These are phyloP conservation scores for Coemansia asiatica DNA, from an alignment of 192 early-diverging fungal genomes.

Conservation along the genomic window DNA sequence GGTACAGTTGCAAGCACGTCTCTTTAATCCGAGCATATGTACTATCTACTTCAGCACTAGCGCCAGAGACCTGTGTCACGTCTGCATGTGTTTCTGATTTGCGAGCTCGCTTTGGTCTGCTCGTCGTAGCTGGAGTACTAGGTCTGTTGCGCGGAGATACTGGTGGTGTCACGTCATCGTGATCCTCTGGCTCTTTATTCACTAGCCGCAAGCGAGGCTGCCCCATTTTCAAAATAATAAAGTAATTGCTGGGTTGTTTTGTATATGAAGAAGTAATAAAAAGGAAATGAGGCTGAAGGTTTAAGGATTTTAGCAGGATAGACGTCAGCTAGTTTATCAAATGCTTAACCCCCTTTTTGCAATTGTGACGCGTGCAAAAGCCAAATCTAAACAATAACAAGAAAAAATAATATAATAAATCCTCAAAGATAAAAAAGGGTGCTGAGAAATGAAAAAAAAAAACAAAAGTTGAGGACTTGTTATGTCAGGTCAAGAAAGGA, in stretches of 20 bases:
- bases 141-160: conserved; percentile 7
- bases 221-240: conserved; percentile 17
- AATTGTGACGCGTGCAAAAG: conserved; percentile 2
- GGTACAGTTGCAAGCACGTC: conserved; percentile 45
- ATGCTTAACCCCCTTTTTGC: neutral
- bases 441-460: neutral
- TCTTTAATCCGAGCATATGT: conserved; percentile 22
- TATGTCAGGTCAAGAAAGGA: too few relatives aligned
- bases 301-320: neutral
- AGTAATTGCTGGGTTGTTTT: neutral
- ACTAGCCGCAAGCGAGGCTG: conserved; percentile 50
- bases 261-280: neutral
- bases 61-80: neutral
- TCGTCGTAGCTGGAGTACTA: conserved; percentile 1
- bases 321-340: neutral
- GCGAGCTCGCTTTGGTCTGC: conserved; percentile 33
- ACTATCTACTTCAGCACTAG: neutral
- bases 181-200: conserved; percentile 25
- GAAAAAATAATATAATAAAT: neutral
- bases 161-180: conserved; percentile 22
- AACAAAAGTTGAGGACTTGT: too few relatives aligned
- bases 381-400: neutral
- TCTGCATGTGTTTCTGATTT: conserved; percentile 25
- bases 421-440: neutral
- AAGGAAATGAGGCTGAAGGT: neutral